Conservation (phyloP, 2,329 filamentous ascomycete species). For the Zalaria sp. region DNA sequence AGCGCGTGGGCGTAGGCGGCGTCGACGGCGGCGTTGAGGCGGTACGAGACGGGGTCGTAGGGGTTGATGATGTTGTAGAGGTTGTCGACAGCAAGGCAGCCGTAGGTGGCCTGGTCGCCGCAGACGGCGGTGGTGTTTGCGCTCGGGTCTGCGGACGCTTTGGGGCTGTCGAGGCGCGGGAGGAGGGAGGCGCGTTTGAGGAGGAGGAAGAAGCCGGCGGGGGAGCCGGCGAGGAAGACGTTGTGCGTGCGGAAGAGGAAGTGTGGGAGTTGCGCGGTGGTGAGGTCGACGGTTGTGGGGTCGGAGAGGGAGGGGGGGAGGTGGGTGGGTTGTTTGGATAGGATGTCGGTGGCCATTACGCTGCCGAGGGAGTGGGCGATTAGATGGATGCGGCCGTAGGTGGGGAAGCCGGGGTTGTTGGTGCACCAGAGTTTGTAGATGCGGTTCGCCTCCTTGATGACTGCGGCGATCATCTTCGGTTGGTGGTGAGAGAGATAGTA, state of each 20-base stretch:
- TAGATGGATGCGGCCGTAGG: slow-evolving; percentile 69
- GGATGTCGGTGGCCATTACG: slow-evolving; percentile 83
- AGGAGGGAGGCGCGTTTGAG: slow-evolving; percentile 60
- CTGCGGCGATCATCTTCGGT: slow-evolving; percentile 80
- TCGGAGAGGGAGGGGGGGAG: slow-evolving; percentile 34
- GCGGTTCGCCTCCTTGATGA: slow-evolving; percentile 81
- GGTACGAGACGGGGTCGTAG: slow-evolving; percentile 73
- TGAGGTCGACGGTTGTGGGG: slow-evolving; percentile 13
- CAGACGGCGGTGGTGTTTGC: slow-evolving; percentile 42
- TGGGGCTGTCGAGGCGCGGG: slow-evolving; percentile 61
- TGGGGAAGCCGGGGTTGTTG: slow-evolving; percentile 76
- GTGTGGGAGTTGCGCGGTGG: slow-evolving; percentile 23
- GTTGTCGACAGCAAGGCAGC: slow-evolving; percentile 87
- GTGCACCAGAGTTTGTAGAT: slow-evolving; percentile 92
- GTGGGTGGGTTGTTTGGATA: slow-evolving; percentile 73
- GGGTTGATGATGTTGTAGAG: slow-evolving; percentile 84
- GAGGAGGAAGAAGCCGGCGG: slow-evolving; percentile 82
- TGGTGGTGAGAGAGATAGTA: slow-evolving; percentile 98
- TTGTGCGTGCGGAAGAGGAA: slow-evolving; percentile 91
- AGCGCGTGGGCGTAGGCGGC: slow-evolving; percentile 62
- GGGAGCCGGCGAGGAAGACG: slow-evolving; percentile 79
- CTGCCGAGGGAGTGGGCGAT: slow-evolving; percentile 90
- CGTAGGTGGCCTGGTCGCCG: slow-evolving; percentile 69
- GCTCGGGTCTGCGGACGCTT: slow-evolving; percentile 52
- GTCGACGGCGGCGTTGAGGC: slow-evolving; percentile 84